Percentiles rank a stretch among this genome's conserved stretches.
Conservation (phyloP, 1,139 yeast genomes). For the Yamadazyma triangularis region DNA sequence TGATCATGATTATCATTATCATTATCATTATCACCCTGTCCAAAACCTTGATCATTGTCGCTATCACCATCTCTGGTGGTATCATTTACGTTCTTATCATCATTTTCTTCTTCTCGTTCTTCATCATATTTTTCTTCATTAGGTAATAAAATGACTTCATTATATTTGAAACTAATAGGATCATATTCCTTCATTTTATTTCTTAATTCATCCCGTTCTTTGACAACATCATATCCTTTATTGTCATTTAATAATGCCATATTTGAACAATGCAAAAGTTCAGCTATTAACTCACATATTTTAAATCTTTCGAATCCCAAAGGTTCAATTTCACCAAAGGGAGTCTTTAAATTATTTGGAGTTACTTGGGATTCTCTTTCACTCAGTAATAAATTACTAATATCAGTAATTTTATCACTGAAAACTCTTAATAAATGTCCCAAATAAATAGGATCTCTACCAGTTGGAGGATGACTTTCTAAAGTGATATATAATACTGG, state of each 20-base stretch:
- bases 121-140: constrained; percentile 11
- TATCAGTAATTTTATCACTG: constrained; percentile 68
- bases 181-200: constrained; percentile 41
- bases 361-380: constrained; percentile 20
- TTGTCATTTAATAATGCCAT: constrained; percentile 91
- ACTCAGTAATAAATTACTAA: constrained; percentile 37
- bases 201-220: constrained; percentile 70
- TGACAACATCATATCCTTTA: constrained; percentile 74
- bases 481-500: constrained; percentile 84
- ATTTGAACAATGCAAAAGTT: constrained; percentile 90
- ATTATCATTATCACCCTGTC: constrained; percentile 3
- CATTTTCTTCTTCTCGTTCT: constrained; percentile 8
- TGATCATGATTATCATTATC: constrained; percentile 14
- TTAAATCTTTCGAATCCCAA: constrained; percentile 93
- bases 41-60: no score
- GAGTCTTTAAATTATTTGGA: constrained; percentile 45
- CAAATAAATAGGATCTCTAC: constrained; percentile 90
- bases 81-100: no score
- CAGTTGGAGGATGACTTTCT: constrained; percentile 90
- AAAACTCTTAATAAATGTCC: constrained; percentile 84
- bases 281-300: constrained; percentile 93
- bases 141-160: constrained; percentile 41
- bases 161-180: constrained; percentile 45
- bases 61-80: no score
- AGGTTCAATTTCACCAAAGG: constrained; percentile 63